A percentile compares a stretch with the other conserved stretches of the same genome.
phyloP scores from a whole-genome alignment of 2,329 filamentous ascomycete genomes.

The Chrysosporium keratinophilum region DNA sequence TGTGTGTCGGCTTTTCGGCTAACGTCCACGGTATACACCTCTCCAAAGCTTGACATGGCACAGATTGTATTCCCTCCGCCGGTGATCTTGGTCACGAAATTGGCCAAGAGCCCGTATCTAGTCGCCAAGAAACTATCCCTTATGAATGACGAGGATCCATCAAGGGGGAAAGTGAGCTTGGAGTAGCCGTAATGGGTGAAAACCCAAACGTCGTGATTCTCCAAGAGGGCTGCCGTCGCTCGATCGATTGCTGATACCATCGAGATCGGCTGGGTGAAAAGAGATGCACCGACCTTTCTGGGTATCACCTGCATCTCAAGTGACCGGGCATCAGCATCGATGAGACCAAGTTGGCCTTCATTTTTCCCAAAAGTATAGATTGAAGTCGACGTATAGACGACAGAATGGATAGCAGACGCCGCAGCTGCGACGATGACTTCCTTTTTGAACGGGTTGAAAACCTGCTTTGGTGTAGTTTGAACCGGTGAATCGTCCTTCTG shows the following conservation, averaged over 20 bases:
- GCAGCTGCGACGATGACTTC: constrained; percentile 72
- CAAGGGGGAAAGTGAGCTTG: constrained; percentile 72
- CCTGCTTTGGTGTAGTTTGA: constrained; percentile 69
- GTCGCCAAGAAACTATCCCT: constrained; percentile 55
- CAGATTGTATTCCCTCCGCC: constrained; percentile 87
- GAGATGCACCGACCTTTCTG: constrained; percentile 75
- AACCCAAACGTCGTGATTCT: constrained; percentile 81
- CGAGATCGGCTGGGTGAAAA: constrained; percentile 61
- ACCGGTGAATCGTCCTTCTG: constrained; percentile 73
- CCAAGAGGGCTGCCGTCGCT: constrained; percentile 74
- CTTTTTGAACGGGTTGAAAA: constrained; percentile 84
- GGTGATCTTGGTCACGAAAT: constrained; percentile 64
- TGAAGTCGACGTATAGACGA: constrained; percentile 68
- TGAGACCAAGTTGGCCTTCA: constrained; percentile 81
- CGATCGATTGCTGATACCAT: constrained; percentile 82
- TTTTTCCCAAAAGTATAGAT: constrained; percentile 95
- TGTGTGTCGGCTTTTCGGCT: constrained; percentile 56
- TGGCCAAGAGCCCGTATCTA: constrained; percentile 53
- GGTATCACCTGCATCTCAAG: constrained; percentile 73
- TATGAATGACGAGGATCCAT: constrained; percentile 59
- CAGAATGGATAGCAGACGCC: constrained; percentile 83
- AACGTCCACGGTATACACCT: constrained; percentile 76
- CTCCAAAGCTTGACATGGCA: constrained; percentile 70
- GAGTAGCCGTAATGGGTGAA: constrained; percentile 95
- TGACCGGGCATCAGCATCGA: constrained; percentile 89